Evolutionary conservation across 768 basidiomycete species (phyloP), one percentile per base, ranked within the genome.

Genomic region (Xerocomus potaroensis): DNA sequence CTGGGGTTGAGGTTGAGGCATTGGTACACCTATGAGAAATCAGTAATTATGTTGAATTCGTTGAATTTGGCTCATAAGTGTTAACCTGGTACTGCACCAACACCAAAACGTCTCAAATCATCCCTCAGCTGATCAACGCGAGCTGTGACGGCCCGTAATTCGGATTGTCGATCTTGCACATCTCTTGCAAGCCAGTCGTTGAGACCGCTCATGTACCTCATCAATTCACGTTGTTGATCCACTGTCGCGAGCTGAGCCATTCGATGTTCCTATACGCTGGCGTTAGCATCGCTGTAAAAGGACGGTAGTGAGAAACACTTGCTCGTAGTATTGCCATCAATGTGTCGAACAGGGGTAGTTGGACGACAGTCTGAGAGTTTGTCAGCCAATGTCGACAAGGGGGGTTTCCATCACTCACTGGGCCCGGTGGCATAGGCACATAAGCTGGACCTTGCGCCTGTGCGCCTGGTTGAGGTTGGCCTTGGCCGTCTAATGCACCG

Each of bases 171-270:
- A 64, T 90, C 87, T 37, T 76, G 73, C 0, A 89, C 87, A 61
- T 92, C 90, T 27, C 81, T 76, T 46, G 76, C 81, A 14, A 92
- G 69, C 90, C 90, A 92, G 27, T 79, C 76, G 52, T 91, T 92
- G 26, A 91, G 68, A 2, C 73, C 77, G 39, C 77, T 60, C 78
- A 92, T 83, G 54, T 92, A 91, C 43, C 84, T 71, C 78, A 87
- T 87, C 41, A 89, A 68, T 60, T 87, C 86, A 31, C 86, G 76
- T 54, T 87, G 87, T 57, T 91, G 87, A 38, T 86, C 83, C 12
- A 89, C 76, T 22, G 84, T 84, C 0, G 85, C 87, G 16, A 80
- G 64, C 62, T 87, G 84, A 1, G 84, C 84, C 5, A 79, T 64
- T 4, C 83, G 83, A 62, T 86, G 88, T 69, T 89, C 84, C 88